Percentiles rank a stretch among this genome's conserved stretches.
Evolutionary conservation across 2,329 filamentous ascomycete genomes (phyloP).

Genomic region (Pseudocercospora fuligena): DNA sequence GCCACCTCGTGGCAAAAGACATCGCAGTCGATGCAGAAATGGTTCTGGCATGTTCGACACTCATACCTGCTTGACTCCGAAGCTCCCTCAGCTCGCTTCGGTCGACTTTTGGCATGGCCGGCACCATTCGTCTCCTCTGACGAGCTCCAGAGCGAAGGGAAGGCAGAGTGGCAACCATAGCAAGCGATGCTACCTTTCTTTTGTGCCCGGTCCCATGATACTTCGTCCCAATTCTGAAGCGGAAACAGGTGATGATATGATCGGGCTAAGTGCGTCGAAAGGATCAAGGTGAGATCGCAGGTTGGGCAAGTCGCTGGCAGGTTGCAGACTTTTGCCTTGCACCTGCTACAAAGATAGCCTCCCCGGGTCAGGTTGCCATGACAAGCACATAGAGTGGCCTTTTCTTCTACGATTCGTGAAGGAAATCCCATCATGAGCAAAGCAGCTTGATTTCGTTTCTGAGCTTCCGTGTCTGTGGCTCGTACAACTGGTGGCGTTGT

Average conservation of each 20-base stretch:
- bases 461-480: constrained; percentile 39
- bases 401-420: constrained; percentile 75
- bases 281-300: constrained; percentile 88
- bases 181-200: constrained; percentile 60
- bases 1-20: constrained; percentile 92
- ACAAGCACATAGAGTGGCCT: constrained; percentile 83
- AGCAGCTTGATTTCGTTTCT: constrained; percentile 52
- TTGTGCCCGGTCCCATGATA: constrained; percentile 6
- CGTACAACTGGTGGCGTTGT: constrained; percentile 89
- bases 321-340: constrained; percentile 84
- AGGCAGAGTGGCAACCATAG: constrained; percentile 75
- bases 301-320: constrained; percentile 89
- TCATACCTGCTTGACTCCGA: constrained; percentile 88
- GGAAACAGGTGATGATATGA: constrained; percentile 94
- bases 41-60: constrained; percentile 81
- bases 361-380: constrained; percentile 81
- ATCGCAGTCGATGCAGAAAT: constrained; percentile 99
- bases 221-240: constrained; percentile 70
- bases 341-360: constrained; percentile 90
- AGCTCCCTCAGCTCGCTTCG: constrained; percentile 54
- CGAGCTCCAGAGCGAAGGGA: constrained; percentile 59
- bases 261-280: constrained; percentile 90
- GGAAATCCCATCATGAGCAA: constrained; percentile 99
- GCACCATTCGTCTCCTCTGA: constrained; percentile 29
- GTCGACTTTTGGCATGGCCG: constrained; percentile 21